phyloP scores from a whole-genome alignment of 2,329 filamentous ascomycete genomes.

The Paraphoma chrysanthemicola region DNA sequence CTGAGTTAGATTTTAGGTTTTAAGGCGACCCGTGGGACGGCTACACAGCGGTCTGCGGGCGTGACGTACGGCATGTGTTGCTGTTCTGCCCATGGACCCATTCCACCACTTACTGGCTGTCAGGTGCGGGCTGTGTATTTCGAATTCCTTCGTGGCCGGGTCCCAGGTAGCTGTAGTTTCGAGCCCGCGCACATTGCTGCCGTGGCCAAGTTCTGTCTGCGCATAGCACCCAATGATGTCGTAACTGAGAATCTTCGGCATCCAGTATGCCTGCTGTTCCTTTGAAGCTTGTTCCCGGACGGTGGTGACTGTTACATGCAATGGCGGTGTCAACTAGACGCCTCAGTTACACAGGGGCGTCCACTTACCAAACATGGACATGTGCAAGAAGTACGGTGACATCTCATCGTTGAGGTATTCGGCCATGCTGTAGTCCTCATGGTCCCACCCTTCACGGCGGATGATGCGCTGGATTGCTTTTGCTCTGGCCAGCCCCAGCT shows the following conservation, averaged over 20 bases:
- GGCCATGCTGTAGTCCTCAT: constrained; percentile 59
- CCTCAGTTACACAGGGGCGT: constrained; percentile 22
- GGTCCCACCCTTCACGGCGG: constrained; percentile 56
- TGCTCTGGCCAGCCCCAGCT: constrained; percentile 59
- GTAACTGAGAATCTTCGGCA: constrained; percentile 57
- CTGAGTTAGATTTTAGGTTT: constrained; percentile 14
- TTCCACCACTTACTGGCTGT: constrained; percentile 65
- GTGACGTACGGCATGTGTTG: constrained; percentile 56
- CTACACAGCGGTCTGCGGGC: background rate
- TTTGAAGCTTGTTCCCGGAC: constrained; percentile 58
- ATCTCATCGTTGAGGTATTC: constrained; percentile 62
- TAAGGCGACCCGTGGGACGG: background rate
- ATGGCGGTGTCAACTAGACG: constrained; percentile 23
- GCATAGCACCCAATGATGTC: constrained; percentile 61
- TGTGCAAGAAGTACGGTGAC: constrained; percentile 60
- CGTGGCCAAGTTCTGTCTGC: constrained; percentile 61
- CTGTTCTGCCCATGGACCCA: constrained; percentile 60
- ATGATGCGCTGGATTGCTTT: constrained; percentile 58
- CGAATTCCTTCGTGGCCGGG: constrained; percentile 53
- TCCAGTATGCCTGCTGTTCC: constrained; percentile 57
- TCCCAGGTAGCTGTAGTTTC: constrained; percentile 59
- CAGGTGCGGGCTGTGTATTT: constrained; percentile 59
- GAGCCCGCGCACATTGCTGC: constrained; percentile 60
- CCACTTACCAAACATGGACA: constrained; percentile 57
- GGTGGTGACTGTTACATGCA: constrained; percentile 46